Evolutionary conservation across 208 protist genomes (phyloP), one percentile per base, ranked within the genome.

Genomic region (Crithidia expoeki): DNA sequence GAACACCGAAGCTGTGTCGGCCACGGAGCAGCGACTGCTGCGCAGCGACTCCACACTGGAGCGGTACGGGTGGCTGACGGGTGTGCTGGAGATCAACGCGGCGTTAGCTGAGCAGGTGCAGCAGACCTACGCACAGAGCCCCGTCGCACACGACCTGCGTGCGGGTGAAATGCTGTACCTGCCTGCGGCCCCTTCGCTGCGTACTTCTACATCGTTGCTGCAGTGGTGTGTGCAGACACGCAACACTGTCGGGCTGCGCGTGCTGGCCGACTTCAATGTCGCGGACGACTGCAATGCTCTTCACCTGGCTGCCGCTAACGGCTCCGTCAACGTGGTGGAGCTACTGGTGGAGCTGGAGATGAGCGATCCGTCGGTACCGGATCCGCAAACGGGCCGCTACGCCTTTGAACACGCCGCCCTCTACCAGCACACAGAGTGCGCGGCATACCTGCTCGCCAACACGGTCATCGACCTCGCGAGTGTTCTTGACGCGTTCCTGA

Each of bases 221-320:
- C 71, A 62, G 47, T 95, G 90, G 90, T 95, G 90, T 55, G 86
- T 83, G 14, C 62, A 79, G 50, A 72, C 79, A 12, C 76, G 81
- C 56, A 86, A 93, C 74, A 80, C 76, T 1, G 80, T 93, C 0
- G 90, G 90, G 2, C 70, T 95, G 32, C 88, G 88, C 23, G 86
- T 88, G 28, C 70, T 95, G 44, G 90, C 81, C 14, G 86, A 95
- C 63, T 77, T 90, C 64, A 92, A 92, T 74, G 73, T 91, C 25
- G 58, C 77, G 10, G 90, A 95, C 63, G 80, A 87, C 66, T 86
- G 90, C 69, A 52, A 51, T 23, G 90, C 79, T 14, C 73, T 95
- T 28, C 80, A 88, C 50, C 53, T 76, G 38, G 90, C 90, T 5
- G 88, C 88, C 27, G 68, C 73, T n/a, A 71, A 68, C 19, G 90